Conservation (phyloP, 805 yeast genomes). For the Suhomyces tanzawaensis region DNA sequence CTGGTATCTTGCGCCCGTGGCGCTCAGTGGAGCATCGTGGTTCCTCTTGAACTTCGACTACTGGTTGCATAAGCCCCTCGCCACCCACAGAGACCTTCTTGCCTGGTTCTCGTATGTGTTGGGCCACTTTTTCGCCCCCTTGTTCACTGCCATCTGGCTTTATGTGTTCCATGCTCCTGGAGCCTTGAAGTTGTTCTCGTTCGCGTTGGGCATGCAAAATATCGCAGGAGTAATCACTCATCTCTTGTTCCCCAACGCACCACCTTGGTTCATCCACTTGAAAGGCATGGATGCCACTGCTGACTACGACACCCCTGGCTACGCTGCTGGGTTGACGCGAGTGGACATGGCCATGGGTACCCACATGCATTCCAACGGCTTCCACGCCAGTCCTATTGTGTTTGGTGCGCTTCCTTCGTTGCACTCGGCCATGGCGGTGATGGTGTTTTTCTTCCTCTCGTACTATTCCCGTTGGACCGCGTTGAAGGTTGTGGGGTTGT, state of each 20-base stretch:
- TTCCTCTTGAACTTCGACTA: conserved; percentile 47
- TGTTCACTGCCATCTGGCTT: conserved; percentile 58
- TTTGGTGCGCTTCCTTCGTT: conserved; percentile 66
- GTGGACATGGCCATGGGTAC: conserved; percentile 65
- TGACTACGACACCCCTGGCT: conserved; percentile 61
- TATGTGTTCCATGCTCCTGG: conserved; percentile 71
- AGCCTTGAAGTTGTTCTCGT: conserved; percentile 49
- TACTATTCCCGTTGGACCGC: conserved; percentile 37
- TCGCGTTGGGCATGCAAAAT: conserved; percentile 60
- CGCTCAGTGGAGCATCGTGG: conserved; percentile 47
- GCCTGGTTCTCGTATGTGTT: conserved; percentile 66
- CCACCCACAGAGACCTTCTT: conserved; percentile 47
- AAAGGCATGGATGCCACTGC: conserved; percentile 58
- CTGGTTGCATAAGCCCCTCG: conserved; percentile 39
- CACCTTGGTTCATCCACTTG: conserved; percentile 69
- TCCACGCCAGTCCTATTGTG: conserved; percentile 66
- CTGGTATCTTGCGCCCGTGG: conserved; percentile 30
- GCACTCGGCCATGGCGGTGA: conserved; percentile 65
- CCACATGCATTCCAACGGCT: conserved; percentile 57
- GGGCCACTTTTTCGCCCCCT: conserved; percentile 59
- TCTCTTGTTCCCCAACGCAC: conserved; percentile 63
- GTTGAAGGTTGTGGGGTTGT: conserved; percentile 35
- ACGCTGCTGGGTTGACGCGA: conserved; percentile 67
- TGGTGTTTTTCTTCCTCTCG: conserved; percentile 43
- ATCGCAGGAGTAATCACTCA: conserved; percentile 60